These are phyloP conservation scores for Skeletonema marinoi DNA, from an alignment of 108 stramenopile species.

Conservation along the genomic window DNA sequence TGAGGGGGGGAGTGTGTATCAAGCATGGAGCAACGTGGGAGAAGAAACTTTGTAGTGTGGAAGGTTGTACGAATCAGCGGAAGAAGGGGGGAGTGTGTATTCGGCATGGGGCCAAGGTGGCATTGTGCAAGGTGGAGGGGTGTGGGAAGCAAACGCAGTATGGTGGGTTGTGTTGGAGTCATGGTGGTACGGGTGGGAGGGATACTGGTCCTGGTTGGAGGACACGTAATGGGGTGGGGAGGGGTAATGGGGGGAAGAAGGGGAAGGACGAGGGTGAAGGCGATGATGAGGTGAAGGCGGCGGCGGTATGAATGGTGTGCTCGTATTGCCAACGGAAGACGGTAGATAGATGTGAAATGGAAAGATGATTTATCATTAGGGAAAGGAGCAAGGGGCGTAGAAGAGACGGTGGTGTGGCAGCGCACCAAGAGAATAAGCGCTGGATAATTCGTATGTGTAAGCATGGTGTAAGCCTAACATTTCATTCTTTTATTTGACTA, in stretches of 20 bases:
- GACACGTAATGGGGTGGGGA: neutral
- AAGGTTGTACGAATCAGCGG: slow-evolving; percentile 1
- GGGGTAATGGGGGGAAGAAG: neutral
- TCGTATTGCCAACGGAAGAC: no score
- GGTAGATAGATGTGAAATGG: no score
- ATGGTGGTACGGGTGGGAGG: slow-evolving; percentile 3
- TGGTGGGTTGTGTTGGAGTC: slow-evolving; percentile 6
- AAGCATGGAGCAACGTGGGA: neutral
- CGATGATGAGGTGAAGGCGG: neutral
- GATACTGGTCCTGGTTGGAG: neutral
- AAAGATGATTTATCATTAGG: no score
- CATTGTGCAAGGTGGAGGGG: slow-evolving; percentile 4
- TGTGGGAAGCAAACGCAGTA: slow-evolving; percentile 7
- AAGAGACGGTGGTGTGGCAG: no score
- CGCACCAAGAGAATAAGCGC: no score
- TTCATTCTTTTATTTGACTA: no score
- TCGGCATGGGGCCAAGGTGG: slow-evolving; percentile 7
- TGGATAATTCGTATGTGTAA: no score
- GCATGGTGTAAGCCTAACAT: no score
- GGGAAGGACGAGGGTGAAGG: no score
- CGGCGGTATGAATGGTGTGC: neutral
- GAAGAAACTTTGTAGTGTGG: neutral
- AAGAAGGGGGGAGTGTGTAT: slow-evolving; percentile 13
- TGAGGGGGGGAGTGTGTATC: neutral
- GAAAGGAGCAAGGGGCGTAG: no score